Evolutionary conservation across 441 rosid genomes (phyloP), one percentile per base, ranked within the genome.

Genomic region (Gossypium aridum): DNA sequence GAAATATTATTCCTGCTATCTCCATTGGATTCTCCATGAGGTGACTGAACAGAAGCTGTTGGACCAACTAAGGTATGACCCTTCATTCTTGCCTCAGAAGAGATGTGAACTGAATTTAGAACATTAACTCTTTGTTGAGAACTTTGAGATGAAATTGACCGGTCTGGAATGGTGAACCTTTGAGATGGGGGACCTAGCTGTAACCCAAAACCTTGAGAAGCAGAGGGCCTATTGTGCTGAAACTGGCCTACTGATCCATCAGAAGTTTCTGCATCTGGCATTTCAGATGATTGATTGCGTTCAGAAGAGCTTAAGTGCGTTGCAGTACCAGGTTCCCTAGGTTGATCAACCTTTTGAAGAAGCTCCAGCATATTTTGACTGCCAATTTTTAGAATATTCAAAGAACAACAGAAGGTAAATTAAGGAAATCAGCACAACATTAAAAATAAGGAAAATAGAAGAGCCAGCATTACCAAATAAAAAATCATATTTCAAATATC

Each of bases 101-200:
- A 67, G 19, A 53, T 55, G 69, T 67, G 78, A 76, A 76, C 43
- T 51, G 82, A 75, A 77, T 66, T 79, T 5, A 37, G 37, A 69
- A 84, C 73, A 77, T 73, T 82, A 71, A 76, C 60, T 16, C 78
- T 70, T 78, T 68, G 82, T 37, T 83, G 63, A 23, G 85, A 78
- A 51, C 79, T 79, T 80, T 73, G 89, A 75, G 90, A 83, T 80
- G 83, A 59, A 56, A 77, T 37, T 14, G 71, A 51, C 63, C 51
- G 79, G 78, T 84, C 89, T 56, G 81, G 78, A 79, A 71, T 64
- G 60, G 83, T 76, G 72, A 80, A 75, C 75, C 79, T 81, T 81
- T 92, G 97, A 74, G 99, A 91, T 39, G 96, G 94, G n/a, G 92
- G 97, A 60, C 83, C 96, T 75, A 92, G 84, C 75, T 87, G 96